A percentile compares a stretch with the other conserved stretches of the same genome.
Evolutionary conservation across 441 rosid genomes (phyloP).

Genomic region (Corymbia citriodora): DNA sequence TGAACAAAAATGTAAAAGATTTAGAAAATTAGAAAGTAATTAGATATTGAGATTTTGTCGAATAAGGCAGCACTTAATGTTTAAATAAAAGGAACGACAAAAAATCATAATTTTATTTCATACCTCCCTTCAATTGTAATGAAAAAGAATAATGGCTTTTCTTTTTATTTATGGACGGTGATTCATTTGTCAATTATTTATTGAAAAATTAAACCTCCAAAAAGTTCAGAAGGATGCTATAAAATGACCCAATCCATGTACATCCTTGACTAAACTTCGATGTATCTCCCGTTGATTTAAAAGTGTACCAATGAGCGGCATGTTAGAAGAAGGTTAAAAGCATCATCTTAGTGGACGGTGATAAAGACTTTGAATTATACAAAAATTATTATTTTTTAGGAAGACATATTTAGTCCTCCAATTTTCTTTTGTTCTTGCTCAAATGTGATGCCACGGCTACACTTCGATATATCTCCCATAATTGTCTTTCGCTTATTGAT

Average conservation of each 20-base stretch:
- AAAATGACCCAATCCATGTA: neutral
- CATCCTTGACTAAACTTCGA: neutral
- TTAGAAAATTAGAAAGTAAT: neutral
- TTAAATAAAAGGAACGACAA: neutral
- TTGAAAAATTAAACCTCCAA: neutral
- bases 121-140: neutral
- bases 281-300: neutral
- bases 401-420: neutral
- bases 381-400: neutral
- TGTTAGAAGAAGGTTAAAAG: neutral
- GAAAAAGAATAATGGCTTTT: neutral
- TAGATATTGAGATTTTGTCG: neutral
- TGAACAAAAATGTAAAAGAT: neutral
- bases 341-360: neutral
- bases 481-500: too few relatives aligned
- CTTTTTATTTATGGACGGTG: neutral
- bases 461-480: neutral
- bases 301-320: neutral
- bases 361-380: neutral
- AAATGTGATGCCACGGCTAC: neutral
- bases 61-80: neutral
- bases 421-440: neutral
- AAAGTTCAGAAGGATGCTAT: neutral
- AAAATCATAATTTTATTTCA: neutral
- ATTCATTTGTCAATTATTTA: neutral